Percentiles rank a stretch among this genome's conserved stretches.
Evolutionary conservation across 495 filamentous ascomycete species (phyloP).

Genomic region (Aspergillus ostianus): DNA sequence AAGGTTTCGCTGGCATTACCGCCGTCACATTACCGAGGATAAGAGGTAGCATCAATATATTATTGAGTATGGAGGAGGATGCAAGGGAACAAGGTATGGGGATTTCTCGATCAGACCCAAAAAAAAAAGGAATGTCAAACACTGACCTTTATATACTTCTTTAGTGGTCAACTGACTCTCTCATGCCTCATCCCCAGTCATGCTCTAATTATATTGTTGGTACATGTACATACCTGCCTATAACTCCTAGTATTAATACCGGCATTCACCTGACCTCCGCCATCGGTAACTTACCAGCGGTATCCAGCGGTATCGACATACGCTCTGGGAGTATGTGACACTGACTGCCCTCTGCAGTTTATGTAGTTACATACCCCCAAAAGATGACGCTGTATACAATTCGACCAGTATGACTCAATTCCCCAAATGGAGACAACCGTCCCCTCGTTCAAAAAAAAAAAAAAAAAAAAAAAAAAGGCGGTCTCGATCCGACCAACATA

Average conservation of each 20-base stretch:
- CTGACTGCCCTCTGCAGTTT: no score
- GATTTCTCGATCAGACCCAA: no score
- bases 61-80: background rate
- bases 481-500: background rate
- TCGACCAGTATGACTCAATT: background rate
- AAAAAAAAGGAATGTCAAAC: no score
- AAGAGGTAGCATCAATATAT: no score
- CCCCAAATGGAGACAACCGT: background rate
- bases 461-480: no score
- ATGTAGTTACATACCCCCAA: no score
- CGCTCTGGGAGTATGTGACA: background rate
- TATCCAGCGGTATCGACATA: background rate
- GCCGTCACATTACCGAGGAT: constrained; percentile 1
- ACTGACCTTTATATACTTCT: background rate
- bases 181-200: background rate
- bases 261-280: no score
- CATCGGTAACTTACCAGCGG: background rate
- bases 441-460: background rate
- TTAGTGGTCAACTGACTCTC: background rate
- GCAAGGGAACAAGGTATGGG: no score
- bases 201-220: no score
- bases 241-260: no score
- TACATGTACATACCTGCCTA: no score
- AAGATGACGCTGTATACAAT: background rate
- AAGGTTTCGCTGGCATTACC: background rate